A percentile compares a stretch with the other conserved stretches of the same genome.
Conservation (phyloP, 495 filamentous ascomycete genomes). For the Pyronema omphalodes region DNA sequence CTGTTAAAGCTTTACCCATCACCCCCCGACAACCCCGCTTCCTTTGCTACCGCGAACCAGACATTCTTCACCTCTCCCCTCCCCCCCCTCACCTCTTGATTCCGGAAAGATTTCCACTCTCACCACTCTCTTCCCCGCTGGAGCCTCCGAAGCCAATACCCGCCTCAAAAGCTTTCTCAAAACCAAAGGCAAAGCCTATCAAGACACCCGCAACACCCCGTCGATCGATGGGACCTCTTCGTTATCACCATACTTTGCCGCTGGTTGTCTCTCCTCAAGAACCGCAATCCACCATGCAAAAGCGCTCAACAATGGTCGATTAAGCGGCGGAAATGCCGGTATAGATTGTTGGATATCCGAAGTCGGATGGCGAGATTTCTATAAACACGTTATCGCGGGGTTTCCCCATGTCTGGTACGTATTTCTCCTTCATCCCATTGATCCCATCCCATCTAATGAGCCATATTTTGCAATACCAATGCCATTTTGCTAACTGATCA, state of each 20-base stretch:
- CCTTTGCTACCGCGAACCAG: slow-evolving; percentile 34
- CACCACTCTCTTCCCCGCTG: slow-evolving; percentile 49
- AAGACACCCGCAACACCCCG: slow-evolving; percentile 42
- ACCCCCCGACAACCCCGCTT: slow-evolving; percentile 41
- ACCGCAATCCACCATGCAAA: slow-evolving; percentile 51
- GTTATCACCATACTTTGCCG: slow-evolving; percentile 62
- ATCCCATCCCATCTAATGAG: background rate
- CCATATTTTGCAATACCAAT: too few species aligned
- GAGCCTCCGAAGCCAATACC: slow-evolving; percentile 53
- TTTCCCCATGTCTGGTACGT: slow-evolving; percentile 73
- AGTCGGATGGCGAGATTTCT: slow-evolving; percentile 85
- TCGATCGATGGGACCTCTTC: slow-evolving; percentile 44
- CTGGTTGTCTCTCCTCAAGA: slow-evolving; percentile 58
- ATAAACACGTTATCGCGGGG: slow-evolving; percentile 67
- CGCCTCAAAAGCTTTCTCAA: slow-evolving; percentile 54
- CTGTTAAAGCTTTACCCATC: slow-evolving; percentile 40
- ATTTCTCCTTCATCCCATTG: slow-evolving; percentile 7
- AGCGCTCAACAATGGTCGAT: slow-evolving; percentile 46
- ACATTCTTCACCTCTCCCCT: slow-evolving; percentile 45
- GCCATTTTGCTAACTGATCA: background rate
- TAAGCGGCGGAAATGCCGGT: slow-evolving; percentile 50
- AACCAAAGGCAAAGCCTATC: slow-evolving; percentile 43
- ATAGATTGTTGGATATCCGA: slow-evolving; percentile 69
- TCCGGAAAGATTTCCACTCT: slow-evolving; percentile 34
- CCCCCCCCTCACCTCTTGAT: slow-evolving; percentile 45